These are phyloP conservation scores for Nissolia schottii DNA, from an alignment of 306 rosid species.

Conservation along the genomic window DNA sequence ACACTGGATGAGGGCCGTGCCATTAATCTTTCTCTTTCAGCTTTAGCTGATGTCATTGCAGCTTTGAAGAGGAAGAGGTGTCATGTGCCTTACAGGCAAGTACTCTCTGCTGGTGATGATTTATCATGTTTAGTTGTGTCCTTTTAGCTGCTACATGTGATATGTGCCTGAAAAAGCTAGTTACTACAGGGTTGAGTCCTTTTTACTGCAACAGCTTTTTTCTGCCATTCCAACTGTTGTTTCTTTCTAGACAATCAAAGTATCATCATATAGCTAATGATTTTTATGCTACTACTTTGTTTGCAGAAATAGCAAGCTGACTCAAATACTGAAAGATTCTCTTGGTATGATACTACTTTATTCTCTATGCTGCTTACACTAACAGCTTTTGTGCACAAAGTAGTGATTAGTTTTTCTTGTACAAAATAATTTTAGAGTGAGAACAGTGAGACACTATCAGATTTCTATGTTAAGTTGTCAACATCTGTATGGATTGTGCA, in stretches of 20 bases:
- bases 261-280: conserved; percentile 24
- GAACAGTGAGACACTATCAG: neutral
- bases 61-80: conserved; percentile 84
- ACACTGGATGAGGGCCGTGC: conserved; percentile 96
- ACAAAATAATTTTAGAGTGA: neutral
- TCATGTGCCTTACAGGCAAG: conserved; percentile 94
- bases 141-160: neutral
- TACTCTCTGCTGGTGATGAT: conserved; percentile 10
- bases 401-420: neutral
- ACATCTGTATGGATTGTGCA: conserved; percentile 16
- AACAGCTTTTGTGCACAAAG: neutral
- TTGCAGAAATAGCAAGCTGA: conserved; percentile 97
- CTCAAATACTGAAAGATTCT: conserved; percentile 92
- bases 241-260: conserved; percentile 30
- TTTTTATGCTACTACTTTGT: conserved; percentile 20
- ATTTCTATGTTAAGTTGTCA: neutral
- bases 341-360: conserved; percentile 50
- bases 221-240: neutral
- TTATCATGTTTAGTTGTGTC: conserved; percentile 18
- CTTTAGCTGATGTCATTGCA: conserved; percentile 90
- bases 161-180: conserved; percentile 9
- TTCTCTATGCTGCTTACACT: conserved; percentile 19
- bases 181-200: neutral
- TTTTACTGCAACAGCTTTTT: neutral
- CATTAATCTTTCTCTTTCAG: conserved; percentile 95